A percentile compares a stretch with the other conserved stretches of the same genome.
These are phyloP conservation scores for Carex pumila DNA, from an alignment of 176 grass and related monocot species.

Conservation along the genomic window DNA sequence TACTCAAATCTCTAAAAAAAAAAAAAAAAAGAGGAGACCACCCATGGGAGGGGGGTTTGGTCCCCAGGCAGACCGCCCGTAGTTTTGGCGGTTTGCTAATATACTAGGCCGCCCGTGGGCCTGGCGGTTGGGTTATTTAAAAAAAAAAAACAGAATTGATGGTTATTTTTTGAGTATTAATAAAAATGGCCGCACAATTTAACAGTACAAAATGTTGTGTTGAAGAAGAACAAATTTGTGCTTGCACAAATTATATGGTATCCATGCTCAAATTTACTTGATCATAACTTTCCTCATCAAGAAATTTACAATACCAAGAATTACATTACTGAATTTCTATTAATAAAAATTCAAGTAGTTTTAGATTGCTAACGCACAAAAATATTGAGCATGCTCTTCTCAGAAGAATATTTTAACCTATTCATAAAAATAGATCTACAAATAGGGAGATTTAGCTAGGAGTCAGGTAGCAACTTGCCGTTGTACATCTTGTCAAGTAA, in stretches of 20 bases:
- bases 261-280: background rate
- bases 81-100: no score
- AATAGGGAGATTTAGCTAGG: slow-evolving; percentile 20
- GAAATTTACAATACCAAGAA: background rate
- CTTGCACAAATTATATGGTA: background rate
- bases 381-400: background rate
- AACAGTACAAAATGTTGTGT: background rate
- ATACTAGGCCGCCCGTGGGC: no score
- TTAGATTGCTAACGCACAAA: background rate
- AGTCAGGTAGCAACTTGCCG: slow-evolving; percentile 63
- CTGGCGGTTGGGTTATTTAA: no score
- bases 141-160: no score
- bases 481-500: slow-evolving; percentile 98
- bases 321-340: background rate
- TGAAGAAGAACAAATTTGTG: background rate
- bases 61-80: no score
- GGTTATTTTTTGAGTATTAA: no score
- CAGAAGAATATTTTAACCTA: background rate
- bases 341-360: background rate
- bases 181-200: no score
- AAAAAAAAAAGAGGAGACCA: no score
- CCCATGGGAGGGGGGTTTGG: no score
- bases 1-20: no score
- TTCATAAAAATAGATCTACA: background rate
- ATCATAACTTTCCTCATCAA: background rate